Base-by-base conservation (phyloP, 1,284 basidiomycete species). In the Xerocomus amazonicus region DNA sequence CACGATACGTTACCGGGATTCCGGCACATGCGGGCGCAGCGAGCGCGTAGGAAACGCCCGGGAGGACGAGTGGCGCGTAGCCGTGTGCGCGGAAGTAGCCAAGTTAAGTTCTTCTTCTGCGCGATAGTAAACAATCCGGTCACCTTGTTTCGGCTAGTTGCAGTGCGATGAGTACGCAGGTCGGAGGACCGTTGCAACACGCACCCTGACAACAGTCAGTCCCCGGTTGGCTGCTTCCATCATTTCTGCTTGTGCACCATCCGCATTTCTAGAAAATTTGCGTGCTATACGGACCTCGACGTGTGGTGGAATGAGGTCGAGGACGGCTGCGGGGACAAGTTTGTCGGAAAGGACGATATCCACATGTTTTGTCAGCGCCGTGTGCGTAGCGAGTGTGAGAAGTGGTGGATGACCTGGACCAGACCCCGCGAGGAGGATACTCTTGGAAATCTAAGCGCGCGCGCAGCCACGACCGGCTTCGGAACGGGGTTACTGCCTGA, bases 261-360 rank as follows among this genome's bases (percentile, higher is more conserved):
- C 96, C 2, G 94, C 92, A 63, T 98, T 98, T 0, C 96, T 96
- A 0, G 96, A 96, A 73, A 97, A 98, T 67, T 99, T 99, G 58
- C 88, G 87, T 13, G 96, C 96, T 55, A 98, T 97, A 9, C 87
- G 80, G 17, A 90, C 75, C 52, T 83, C 75, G 3, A 86, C 79
- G 29, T 71, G 78, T 5, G 77, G 70, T 0, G 95, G 95, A 45
- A 98, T 91, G n/a, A 97, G 75, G 0, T 80, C 83, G 27, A 99
- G 83, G 14, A 98, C 90, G 12, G 87, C 84, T 7, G 87, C 79
- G 0, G 96, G 96, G 1, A 98, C 96, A n/a, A 99, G 87, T 66
- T 99, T 99, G 74, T 98, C 96, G 9, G 92, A 91, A 5, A 98
- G 80, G 17, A 98, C 88, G 33, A 97, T 74, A 55, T 95, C 83